These are phyloP conservation scores for Boletus vermiculosoides DNA, from an alignment of 768 basidiomycete genomes.

Conservation along the genomic window DNA sequence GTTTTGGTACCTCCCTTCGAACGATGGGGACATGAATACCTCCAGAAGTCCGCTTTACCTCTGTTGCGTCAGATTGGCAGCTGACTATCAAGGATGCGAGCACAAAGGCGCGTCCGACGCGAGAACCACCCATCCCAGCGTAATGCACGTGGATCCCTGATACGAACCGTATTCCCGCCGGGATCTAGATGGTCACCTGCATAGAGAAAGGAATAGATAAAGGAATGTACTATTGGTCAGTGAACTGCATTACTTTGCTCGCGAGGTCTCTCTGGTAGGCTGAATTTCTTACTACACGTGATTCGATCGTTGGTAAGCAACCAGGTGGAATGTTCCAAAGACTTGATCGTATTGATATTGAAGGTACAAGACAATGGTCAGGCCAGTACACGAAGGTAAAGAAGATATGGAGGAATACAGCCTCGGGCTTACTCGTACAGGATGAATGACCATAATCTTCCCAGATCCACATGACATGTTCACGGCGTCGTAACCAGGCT, in stretches of 20 bases:
- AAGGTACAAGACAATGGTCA: not conserved
- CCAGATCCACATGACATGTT: constrained; percentile 1
- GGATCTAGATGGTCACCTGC: not conserved
- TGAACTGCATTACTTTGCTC: not conserved
- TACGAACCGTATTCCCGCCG: not conserved
- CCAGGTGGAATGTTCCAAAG: not conserved
- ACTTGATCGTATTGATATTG: constrained; percentile 3
- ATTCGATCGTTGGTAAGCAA: not conserved
- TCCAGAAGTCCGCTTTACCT: constrained; percentile 10
- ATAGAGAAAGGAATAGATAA: not conserved
- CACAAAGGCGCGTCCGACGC: constrained; percentile 7
- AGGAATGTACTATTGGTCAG: constrained; percentile 1
- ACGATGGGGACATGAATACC: constrained; percentile 28
- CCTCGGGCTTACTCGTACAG: constrained; percentile 17
- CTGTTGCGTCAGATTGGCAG: not conserved
- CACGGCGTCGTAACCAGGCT: constrained; percentile 30
- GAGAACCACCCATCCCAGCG: constrained; percentile 13
- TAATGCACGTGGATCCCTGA: not conserved
- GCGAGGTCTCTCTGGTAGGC: too few relatives aligned
- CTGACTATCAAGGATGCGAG: constrained; percentile 4
- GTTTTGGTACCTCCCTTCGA: constrained; percentile 1
- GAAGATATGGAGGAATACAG: constrained; percentile 1
- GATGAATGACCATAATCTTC: constrained; percentile 7
- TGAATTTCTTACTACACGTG: too few relatives aligned
- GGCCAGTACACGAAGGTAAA: constrained; percentile 11